These are phyloP conservation scores for Neofusicoccum cordaticola DNA, from an alignment of 2,329 filamentous ascomycete species.

Conservation along the genomic window DNA sequence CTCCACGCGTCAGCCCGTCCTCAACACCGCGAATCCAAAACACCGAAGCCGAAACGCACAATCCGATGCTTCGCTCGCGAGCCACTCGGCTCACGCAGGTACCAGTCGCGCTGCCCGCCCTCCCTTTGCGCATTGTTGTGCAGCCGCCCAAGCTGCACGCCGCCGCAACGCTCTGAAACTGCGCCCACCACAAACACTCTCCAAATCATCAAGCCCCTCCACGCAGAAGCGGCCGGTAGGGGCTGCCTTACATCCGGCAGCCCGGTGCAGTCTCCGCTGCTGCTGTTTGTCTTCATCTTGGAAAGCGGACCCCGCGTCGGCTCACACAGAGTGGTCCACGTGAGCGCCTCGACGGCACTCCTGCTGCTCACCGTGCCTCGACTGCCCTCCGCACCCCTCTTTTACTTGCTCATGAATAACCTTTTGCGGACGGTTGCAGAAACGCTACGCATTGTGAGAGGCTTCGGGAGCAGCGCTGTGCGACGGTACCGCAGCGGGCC, in stretches of 20 bases:
- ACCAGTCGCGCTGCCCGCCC: neutral
- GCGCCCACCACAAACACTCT: neutral
- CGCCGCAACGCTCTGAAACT: constrained; percentile 12
- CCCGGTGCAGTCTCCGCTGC: neutral
- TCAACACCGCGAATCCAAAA: neutral
- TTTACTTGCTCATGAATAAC: neutral
- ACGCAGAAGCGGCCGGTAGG: neutral
- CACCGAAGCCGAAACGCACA: neutral
- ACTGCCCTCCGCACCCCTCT: neutral
- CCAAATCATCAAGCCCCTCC: neutral
- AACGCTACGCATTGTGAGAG: neutral
- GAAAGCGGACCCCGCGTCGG: neutral
- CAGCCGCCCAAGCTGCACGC: constrained; percentile 1
- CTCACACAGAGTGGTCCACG: neutral
- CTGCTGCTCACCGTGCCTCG: no score
- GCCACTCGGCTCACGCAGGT: neutral
- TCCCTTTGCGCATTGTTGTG: constrained; percentile 6
- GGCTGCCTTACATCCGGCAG: neutral
- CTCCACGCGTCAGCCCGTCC: neutral
- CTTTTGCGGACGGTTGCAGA: neutral
- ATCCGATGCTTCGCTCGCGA: neutral
- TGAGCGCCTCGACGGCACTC: neutral
- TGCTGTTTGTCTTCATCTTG: neutral
- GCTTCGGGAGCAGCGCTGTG: neutral
- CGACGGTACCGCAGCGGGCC: neutral